Conservation (phyloP, 1,139 yeast species). For the Hyphopichia buzzinii region DNA sequence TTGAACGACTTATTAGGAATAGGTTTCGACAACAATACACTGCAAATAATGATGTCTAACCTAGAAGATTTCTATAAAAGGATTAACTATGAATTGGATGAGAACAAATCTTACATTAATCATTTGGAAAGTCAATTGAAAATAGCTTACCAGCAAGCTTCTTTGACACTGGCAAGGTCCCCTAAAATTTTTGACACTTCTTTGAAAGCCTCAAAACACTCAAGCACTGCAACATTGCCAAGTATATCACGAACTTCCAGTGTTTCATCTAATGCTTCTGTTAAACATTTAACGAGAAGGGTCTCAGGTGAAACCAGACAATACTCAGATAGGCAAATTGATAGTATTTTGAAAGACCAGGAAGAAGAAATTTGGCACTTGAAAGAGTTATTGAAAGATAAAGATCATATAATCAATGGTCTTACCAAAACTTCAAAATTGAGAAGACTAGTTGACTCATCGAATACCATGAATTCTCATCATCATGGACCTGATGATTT, state of each 20-base stretch:
- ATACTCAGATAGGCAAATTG: constrained; percentile 14
- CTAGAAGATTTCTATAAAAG: constrained; percentile 47
- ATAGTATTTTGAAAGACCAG: constrained; percentile 50
- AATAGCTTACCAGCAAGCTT: constrained; percentile 18
- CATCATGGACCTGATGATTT: background rate
- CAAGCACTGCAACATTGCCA: constrained; percentile 4
- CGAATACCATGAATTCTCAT: constrained; percentile 14
- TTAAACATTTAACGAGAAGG: background rate
- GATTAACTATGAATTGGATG: constrained; percentile 53
- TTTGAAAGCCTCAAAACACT: constrained; percentile 4
- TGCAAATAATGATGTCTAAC: constrained; percentile 42
- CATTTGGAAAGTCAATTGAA: constrained; percentile 62
- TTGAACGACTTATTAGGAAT: constrained; percentile 49
- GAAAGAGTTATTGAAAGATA: constrained; percentile 58
- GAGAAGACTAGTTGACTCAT: constrained; percentile 45
- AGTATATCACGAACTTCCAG: constrained; percentile 3
- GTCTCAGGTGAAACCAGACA: constrained; percentile 2
- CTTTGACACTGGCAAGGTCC: background rate
- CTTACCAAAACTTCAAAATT: constrained; percentile 59
- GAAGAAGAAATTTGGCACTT: constrained; percentile 70
- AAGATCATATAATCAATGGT: constrained; percentile 78
- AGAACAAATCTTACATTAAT: constrained; percentile 58
- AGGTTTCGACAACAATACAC: constrained; percentile 28
- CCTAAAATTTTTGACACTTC: background rate
- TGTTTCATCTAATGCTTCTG: constrained; percentile 1